These are phyloP conservation scores for Neonectria coccinea DNA, from an alignment of 2,329 filamentous ascomycete genomes.

Conservation along the genomic window DNA sequence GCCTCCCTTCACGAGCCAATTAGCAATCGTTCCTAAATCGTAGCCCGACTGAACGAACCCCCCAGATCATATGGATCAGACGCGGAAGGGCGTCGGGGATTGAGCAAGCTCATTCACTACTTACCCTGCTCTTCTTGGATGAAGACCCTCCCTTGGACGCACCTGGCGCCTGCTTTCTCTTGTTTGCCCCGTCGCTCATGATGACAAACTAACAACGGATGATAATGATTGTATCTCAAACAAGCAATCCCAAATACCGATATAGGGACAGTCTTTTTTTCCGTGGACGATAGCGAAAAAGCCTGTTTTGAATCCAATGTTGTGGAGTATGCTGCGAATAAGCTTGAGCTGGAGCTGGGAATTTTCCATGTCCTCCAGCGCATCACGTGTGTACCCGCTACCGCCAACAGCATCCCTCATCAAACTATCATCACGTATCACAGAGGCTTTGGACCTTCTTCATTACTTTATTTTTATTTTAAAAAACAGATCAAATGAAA, in stretches of 20 bases:
- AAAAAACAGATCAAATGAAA: constrained; percentile 3
- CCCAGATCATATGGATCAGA: neutral
- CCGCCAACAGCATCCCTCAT: neutral
- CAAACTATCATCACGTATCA: neutral
- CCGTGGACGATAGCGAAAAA: neutral
- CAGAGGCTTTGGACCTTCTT: neutral
- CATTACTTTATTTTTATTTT: neutral
- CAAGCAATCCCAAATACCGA: neutral
- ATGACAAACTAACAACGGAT: neutral
- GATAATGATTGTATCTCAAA: neutral
- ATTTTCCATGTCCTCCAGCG: constrained; percentile 15
- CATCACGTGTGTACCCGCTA: constrained; percentile 17
- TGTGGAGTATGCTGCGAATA: neutral
- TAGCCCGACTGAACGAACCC: neutral
- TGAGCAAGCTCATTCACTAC: constrained; percentile 18
- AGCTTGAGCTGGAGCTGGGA: constrained; percentile 3
- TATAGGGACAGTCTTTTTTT: neutral
- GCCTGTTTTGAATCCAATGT: neutral
- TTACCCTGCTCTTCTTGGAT: constrained; percentile 58
- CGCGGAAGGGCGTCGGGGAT: neutral
- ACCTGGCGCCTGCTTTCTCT: constrained; percentile 52
- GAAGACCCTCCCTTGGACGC: constrained; percentile 40
- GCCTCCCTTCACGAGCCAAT: constrained; percentile 56
- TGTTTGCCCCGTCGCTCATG: constrained; percentile 50
- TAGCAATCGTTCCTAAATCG: constrained; percentile 8